Base-by-base conservation (phyloP, 1,284 basidiomycete genomes). In the Boletus calvinii region DNA sequence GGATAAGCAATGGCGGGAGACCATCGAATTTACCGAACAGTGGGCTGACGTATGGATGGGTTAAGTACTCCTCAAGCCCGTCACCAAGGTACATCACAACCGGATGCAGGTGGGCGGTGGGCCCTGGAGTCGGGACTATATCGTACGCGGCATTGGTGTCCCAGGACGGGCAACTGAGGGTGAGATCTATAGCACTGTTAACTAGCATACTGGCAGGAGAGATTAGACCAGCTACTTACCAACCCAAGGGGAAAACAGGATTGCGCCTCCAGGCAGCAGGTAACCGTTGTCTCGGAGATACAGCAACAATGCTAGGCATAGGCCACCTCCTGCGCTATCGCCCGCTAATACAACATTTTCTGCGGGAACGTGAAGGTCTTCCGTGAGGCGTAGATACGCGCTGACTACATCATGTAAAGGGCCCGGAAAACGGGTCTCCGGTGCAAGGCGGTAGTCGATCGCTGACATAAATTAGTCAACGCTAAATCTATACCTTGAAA, bases 151-250 rank as follows among this genome's bases (percentile, higher is more conserved):
- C 85, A 68, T 98, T 98, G 49, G 90, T 91, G 48, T 98, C 94
- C 96, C 96, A 98, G 32, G 92, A 95, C 57, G 96, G 92, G 69
- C 95, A 98, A 57, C 93, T 96, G 83, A 96, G 89, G 0, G 93
- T 97, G 53, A 98, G 73, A 72, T 96, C 92, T 90, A 56, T 31
- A 24, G 24, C 26, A 34, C 18, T 46, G 44, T 61, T 45, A 52
- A 40, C 34, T 22, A 53, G 38, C 41, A 43, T 22, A 18, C 26
- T 26, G 1, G 26, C 26, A 26, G 13, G 34, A 13, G 15, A 30
- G 9, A 35, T 26, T 30, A 56, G 17, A 47, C 18, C 17, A 15
- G 24, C 15, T 47, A 83, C 87, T 71, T 56, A 88, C 90, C 91
- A 58, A 95, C 92, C 94, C 94, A 98, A 2, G 94, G 94, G 29